phyloP scores from a whole-genome alignment of 2,329 filamentous ascomycete species.

The Exutisphaerella laricina region DNA sequence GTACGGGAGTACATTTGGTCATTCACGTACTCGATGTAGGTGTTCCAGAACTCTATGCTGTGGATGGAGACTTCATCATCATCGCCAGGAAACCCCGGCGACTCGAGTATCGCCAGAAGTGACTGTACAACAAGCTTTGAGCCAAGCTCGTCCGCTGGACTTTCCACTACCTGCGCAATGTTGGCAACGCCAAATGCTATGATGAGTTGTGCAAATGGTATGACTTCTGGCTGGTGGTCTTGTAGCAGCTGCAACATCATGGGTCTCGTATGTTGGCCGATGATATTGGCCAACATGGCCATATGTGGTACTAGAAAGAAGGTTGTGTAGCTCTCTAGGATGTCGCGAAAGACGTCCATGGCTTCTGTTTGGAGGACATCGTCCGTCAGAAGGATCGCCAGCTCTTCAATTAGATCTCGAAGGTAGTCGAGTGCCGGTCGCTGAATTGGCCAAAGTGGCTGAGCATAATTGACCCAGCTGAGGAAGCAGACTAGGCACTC shows the following conservation, averaged over 20 bases:
- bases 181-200: conserved; percentile 64
- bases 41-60: conserved; percentile 75
- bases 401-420: conserved; percentile 53
- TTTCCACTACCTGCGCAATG: conserved; percentile 54
- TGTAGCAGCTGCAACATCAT: conserved; percentile 52
- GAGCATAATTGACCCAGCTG: conserved; percentile 68
- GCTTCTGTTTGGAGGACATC: conserved; percentile 55
- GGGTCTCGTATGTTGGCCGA: conserved; percentile 45
- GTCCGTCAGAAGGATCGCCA: conserved; percentile 56
- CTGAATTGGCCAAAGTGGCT: conserved; percentile 55
- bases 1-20: conserved; percentile 52
- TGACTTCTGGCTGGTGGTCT: conserved; percentile 52
- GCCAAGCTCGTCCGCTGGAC: conserved; percentile 42
- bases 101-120: conserved; percentile 61
- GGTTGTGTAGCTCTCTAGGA: conserved; percentile 58
- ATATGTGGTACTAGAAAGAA: conserved; percentile 59
- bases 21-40: conserved; percentile 62
- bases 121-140: conserved; percentile 48
- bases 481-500: conserved; percentile 34
- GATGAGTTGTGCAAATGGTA: conserved; percentile 59
- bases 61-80: conserved; percentile 72
- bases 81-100: conserved; percentile 60
- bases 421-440: conserved; percentile 53
- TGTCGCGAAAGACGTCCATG: conserved; percentile 59
- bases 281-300: conserved; percentile 51